Evolutionary conservation across 2,329 filamentous ascomycete species (phyloP).

Genomic region (Hymenoscyphus infarciens): DNA sequence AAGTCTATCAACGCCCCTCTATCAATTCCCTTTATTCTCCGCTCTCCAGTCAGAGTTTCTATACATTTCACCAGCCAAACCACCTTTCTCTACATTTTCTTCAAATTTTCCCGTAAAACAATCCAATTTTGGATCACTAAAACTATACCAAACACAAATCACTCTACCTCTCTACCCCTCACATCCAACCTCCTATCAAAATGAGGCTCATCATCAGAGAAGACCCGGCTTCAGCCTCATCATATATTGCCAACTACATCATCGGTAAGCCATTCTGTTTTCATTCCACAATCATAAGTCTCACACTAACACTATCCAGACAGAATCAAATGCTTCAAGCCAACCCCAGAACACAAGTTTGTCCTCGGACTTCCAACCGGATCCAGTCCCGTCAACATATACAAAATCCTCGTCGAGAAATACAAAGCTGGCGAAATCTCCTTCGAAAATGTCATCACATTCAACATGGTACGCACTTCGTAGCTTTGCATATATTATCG

Average conservation of each 20-base stretch:
- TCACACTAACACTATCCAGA: conserved; percentile 42
- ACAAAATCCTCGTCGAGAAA: conserved; percentile 68
- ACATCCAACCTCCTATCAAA: conserved; percentile 13
- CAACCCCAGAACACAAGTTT: conserved; percentile 69
- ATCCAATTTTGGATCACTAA: not conserved
- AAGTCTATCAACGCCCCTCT: conserved; percentile 7
- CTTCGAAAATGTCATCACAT: conserved; percentile 84
- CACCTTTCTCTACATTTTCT: not conserved
- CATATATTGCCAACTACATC: conserved; percentile 78
- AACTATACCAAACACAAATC: not conserved
- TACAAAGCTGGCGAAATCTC: conserved; percentile 71
- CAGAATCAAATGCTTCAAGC: conserved; percentile 73
- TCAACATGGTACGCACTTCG: conserved; percentile 68
- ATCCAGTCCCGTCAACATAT: conserved; percentile 74
- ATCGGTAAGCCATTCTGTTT: conserved; percentile 49
- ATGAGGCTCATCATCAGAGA: conserved; percentile 86
- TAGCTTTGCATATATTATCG: conserved; percentile 10
- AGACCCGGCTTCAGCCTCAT: conserved; percentile 63
- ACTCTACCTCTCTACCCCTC: not conserved
- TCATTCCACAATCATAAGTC: conserved; percentile 5
- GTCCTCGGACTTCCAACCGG: conserved; percentile 81
- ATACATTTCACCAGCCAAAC: not conserved
- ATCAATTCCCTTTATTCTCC: conserved; percentile 6
- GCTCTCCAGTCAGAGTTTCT: not conserved
- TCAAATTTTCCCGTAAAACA: not conserved